phyloP scores from a whole-genome alignment of 2,329 filamentous ascomycete species.

The Aspergillus costaricaensis region DNA sequence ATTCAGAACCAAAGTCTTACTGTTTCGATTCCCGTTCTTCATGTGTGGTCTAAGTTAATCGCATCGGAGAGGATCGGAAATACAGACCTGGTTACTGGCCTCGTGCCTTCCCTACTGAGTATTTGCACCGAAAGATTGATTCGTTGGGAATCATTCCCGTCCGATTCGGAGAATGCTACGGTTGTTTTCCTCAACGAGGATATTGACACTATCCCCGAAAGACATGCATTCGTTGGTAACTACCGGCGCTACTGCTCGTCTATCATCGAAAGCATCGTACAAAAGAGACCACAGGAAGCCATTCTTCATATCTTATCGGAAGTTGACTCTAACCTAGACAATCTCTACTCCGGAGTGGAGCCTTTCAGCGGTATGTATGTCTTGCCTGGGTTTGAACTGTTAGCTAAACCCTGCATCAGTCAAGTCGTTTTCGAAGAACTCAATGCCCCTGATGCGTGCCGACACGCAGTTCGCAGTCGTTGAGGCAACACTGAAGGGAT shows the following conservation, averaged over 20 bases:
- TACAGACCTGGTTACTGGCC: conserved; percentile 57
- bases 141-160: conserved; percentile 82
- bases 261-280: conserved; percentile 83
- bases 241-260: conserved; percentile 88
- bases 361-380: conserved; percentile 63
- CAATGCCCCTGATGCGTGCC: conserved; percentile 61
- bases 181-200: conserved; percentile 85
- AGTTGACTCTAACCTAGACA: conserved; percentile 71
- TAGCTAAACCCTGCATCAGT: conserved; percentile 25
- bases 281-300: conserved; percentile 78
- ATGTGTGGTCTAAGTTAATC: conserved; percentile 84
- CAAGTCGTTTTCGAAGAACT: conserved; percentile 43
- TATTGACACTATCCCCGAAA: conserved; percentile 89
- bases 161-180: conserved; percentile 77
- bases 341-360: conserved; percentile 71
- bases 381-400: not conserved
- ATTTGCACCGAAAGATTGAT: conserved; percentile 81
- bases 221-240: conserved; percentile 93
- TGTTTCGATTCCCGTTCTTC: conserved; percentile 88
- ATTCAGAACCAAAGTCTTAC: conserved; percentile 84
- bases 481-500: conserved; percentile 85
- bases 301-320: conserved; percentile 82
- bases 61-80: conserved; percentile 69
- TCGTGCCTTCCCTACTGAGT: conserved; percentile 75
- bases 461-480: conserved; percentile 90